Base-by-base conservation (phyloP, 139 green algal species). In the Auxenochlorella protothecoides region DNA sequence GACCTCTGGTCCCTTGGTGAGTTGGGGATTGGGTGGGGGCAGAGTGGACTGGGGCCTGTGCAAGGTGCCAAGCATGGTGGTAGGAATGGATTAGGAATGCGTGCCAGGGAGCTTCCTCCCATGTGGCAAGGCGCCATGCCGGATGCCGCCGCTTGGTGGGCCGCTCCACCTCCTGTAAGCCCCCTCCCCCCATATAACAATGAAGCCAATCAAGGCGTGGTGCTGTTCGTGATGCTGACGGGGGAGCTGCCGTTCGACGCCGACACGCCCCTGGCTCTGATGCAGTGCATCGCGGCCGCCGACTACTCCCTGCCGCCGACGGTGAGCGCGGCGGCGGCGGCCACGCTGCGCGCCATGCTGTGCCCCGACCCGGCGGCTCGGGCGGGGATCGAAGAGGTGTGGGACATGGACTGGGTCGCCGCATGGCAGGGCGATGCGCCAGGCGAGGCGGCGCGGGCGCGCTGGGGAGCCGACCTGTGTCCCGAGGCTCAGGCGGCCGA, bases 1-100 rank as follows among this genome's bases (percentile, higher is more conserved):
- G 85, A 91, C 66, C 59, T 91, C 9, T 89, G 84, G 84, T 88
- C 84, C 4, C 62, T 91, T 44, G 83, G 85, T 85, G 51, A 70
- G 72, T 8, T 44, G 27, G 27, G 27, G 27, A 1, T 44, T 44
- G 27, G 27, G 27, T 44, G 27, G 27, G 27, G 27, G 27, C 27
- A 44, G 27, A 1, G 27, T 44, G 27, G 27, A 44, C 27, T 44
- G 54, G 66, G 5, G 12, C 7, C 6, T 53, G 11, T 70, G 66
- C 65, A 10, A 6, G 6, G n/a, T 5, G 2, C 44, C 4, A 5
- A 16, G 66, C 53, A 44, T 44, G 27, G 27, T 44, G 27, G 27
- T 44, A 44, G 27, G 27, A 1, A 44, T 44, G 27, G 27, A 44
- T 44, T 44, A 44, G 27, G 27, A 44, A 44, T 44, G 27, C 27